Percentiles rank a stretch among this genome's conserved stretches.
phyloP scores from a whole-genome alignment of 208 protist genomes.

The Leishmania tarentolae region DNA sequence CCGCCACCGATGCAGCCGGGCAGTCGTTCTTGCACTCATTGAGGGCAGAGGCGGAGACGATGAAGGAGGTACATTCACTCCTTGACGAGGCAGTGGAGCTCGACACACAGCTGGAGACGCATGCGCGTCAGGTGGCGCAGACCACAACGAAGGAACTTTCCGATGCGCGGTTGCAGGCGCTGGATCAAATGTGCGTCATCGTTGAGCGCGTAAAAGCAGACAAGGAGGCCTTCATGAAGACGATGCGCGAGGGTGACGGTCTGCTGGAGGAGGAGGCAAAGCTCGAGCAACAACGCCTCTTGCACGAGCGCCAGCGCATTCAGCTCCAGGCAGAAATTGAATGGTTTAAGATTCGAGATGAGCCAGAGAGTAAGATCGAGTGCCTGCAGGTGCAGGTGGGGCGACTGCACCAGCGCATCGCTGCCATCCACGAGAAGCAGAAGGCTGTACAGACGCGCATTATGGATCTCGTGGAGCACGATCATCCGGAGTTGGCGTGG shows the following conservation, averaged over 20 bases:
- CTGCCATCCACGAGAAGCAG: slow-evolving; percentile 41
- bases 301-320: slow-evolving; percentile 67
- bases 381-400: slow-evolving; percentile 43
- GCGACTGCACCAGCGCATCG: slow-evolving; percentile 37
- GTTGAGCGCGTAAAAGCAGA: slow-evolving; percentile 47
- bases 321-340: slow-evolving; percentile 75
- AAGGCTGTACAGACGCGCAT: slow-evolving; percentile 57
- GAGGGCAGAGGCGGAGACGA: slow-evolving; percentile 29
- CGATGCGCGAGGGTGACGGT: slow-evolving; percentile 40
- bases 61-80: slow-evolving; percentile 27
- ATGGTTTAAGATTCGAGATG: slow-evolving; percentile 72
- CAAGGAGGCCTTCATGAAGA: slow-evolving; percentile 35
- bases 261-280: slow-evolving; percentile 62
- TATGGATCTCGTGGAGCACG: slow-evolving; percentile 50
- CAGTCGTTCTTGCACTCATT: slow-evolving; percentile 33
- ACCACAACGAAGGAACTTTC: slow-evolving; percentile 50
- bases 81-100: slow-evolving; percentile 37
- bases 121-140: slow-evolving; percentile 35
- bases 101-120: slow-evolving; percentile 30
- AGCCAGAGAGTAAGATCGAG: slow-evolving; percentile 42
- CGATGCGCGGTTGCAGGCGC: slow-evolving; percentile 39
- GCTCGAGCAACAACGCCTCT: slow-evolving; percentile 58
- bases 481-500: slow-evolving; percentile 74
- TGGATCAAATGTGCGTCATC: slow-evolving; percentile 34
- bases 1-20: slow-evolving; percentile 40